Evolutionary conservation across 345 rosid genomes (phyloP).

Genomic region (Rhizophora apiculata): DNA sequence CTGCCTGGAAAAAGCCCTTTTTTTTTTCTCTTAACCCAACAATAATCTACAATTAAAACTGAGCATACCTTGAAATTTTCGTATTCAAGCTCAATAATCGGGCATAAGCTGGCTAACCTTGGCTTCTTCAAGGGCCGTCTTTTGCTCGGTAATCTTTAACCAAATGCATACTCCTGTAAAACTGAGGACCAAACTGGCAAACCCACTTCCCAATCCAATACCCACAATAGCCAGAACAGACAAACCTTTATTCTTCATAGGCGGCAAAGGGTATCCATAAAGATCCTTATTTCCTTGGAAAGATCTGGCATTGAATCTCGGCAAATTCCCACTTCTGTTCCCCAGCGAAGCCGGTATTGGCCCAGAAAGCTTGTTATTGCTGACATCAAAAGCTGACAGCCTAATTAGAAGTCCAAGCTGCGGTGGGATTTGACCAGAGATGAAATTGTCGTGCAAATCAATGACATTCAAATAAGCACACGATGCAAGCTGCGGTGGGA

Average conservation of each 20-base stretch:
- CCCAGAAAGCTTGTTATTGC: constrained; percentile 64
- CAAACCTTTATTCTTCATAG: constrained; percentile 55
- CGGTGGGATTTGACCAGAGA: constrained; percentile 68
- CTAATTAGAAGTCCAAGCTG: constrained; percentile 64
- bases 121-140: constrained; percentile 62
- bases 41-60: constrained; percentile 2
- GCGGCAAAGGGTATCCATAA: constrained; percentile 81
- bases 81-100: constrained; percentile 35
- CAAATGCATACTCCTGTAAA: constrained; percentile 88
- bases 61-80: constrained; percentile 10
- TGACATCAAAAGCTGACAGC: constrained; percentile 76
- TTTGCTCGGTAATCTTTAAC: constrained; percentile 69
- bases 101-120: constrained; percentile 78
- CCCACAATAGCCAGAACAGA: constrained; percentile 84
- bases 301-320: constrained; percentile 68
- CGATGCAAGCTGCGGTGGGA: constrained; percentile 67
- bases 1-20: not conserved
- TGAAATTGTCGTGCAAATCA: constrained; percentile 73
- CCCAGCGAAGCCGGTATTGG: constrained; percentile 61
- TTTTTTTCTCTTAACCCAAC: not conserved
- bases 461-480: constrained; percentile 89
- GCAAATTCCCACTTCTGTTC: constrained; percentile 60
- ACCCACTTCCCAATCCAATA: constrained; percentile 91
- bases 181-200: constrained; percentile 79
- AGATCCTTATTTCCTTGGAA: constrained; percentile 75